Conservation (phyloP, 2,329 filamentous ascomycete species). For the Pyricularia grisea region DNA sequence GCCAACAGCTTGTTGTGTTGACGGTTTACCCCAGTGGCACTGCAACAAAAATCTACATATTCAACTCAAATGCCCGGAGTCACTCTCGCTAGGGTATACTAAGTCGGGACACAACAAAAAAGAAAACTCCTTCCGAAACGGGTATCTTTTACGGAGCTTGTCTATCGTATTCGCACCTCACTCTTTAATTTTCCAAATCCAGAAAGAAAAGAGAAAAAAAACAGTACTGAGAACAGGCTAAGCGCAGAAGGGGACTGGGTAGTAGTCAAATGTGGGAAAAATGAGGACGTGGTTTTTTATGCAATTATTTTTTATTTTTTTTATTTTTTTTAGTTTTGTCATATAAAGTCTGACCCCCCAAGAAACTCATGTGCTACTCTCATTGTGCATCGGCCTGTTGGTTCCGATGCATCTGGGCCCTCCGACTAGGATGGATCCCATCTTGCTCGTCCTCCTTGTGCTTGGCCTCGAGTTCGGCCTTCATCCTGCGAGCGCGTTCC, state of each 20-base stretch:
- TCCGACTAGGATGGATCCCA: slow-evolving; percentile 43
- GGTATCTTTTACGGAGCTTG: neutral
- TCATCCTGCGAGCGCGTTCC: slow-evolving; percentile 39
- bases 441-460: slow-evolving; percentile 20
- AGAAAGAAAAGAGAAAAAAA: too few relatives aligned
- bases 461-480: slow-evolving; percentile 31
- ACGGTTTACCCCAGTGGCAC: neutral
- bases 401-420: slow-evolving; percentile 15
- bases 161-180: neutral
- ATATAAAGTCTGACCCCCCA: neutral
- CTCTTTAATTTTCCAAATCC: too few relatives aligned
- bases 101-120: neutral
- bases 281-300: too few relatives aligned
- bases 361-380: too few relatives aligned
- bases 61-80: neutral
- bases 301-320: too few relatives aligned
- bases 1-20: neutral
- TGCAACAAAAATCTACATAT: neutral
- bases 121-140: neutral
- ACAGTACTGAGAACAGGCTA: neutral
- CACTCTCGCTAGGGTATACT: neutral
- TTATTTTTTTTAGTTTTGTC: neutral
- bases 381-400: neutral
- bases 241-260: neutral
- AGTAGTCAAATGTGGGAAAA: neutral